These are phyloP conservation scores for Lindgomyces ingoldianus DNA, from an alignment of 495 filamentous ascomycete genomes.

Conservation along the genomic window DNA sequence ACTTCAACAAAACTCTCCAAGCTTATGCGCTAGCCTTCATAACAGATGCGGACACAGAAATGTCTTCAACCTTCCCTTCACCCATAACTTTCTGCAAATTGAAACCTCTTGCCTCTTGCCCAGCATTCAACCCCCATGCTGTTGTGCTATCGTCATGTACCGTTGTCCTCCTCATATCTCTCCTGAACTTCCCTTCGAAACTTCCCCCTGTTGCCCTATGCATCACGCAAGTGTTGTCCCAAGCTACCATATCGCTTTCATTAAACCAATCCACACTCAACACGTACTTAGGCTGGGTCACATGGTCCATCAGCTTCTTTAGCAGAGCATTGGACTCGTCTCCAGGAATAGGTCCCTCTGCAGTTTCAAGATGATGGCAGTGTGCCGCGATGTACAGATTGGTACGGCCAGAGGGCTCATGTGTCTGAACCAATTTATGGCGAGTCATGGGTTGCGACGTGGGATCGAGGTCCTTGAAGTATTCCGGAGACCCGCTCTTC, in stretches of 20 bases:
- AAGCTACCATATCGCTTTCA: conserved; percentile 56
- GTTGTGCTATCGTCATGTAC: conserved; percentile 42
- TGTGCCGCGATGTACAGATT: conserved; percentile 60
- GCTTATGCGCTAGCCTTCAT: background rate
- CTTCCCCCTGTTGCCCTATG: conserved; percentile 55
- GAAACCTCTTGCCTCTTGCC: conserved; percentile 21
- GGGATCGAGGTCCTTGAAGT: conserved; percentile 54
- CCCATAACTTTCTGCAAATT: conserved; percentile 13
- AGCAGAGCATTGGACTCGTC: conserved; percentile 48
- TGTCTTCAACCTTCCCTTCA: background rate
- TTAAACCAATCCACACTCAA: conserved; percentile 53
- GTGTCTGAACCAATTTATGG: conserved; percentile 54
- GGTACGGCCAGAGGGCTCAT: conserved; percentile 56
- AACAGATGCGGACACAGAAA: background rate
- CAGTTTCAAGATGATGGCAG: conserved; percentile 58
- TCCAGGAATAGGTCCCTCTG: conserved; percentile 29
- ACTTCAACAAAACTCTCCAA: background rate
- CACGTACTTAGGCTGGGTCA: conserved; percentile 54
- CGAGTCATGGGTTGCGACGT: conserved; percentile 48
- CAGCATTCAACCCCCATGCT: conserved; percentile 35
- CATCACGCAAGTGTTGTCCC: conserved; percentile 62
- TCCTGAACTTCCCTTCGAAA: conserved; percentile 53
- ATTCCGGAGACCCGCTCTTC: conserved; percentile 55
- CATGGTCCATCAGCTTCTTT: conserved; percentile 50
- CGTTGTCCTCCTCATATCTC: conserved; percentile 59